Evolutionary conservation across 164 flowering plant genomes (phyloP), one percentile per base, ranked within the genome.

Genomic region (Pachysandra terminalis): DNA sequence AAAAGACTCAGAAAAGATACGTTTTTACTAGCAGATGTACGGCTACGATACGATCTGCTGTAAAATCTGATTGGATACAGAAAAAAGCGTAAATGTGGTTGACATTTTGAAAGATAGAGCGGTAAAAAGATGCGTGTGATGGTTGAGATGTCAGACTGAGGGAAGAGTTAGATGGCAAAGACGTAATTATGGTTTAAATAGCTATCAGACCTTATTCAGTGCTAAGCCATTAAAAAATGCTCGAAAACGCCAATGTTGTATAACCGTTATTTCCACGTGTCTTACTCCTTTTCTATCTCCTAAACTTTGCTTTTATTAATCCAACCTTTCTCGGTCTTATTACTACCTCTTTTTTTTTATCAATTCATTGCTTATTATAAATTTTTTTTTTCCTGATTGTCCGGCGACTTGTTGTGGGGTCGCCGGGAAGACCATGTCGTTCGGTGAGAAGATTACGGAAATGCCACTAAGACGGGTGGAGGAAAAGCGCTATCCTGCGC

Each of bases 401-500:
- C 63, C 63, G 63, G 63, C 56, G 66, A 28, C 45, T 28, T 59
- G 1, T 45, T 28, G 19, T 19, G 17, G 12, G 13, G 63, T 59
- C 63, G 45, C 63, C 63, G 45, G 45, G 14, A 17, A 25, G 35
- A 45, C 21, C 0, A 63, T 63, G 66, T 23, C 22, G 56, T 63
- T 55, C 25, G 25, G 19, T 32, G 63, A 28, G 22, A 59, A 59
- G 19, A 35, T 32, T 28, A n/a, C 63, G 5, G 45, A 19, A 35
- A 28, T 9, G 28, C 32, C 82, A 66, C 59, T 55, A 4, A 73
- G 22, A 26, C 75, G 56, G 21, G 59, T 51, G 56, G 68, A 57
- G 23, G 78, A 59, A 13, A 68, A 59, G 76, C 73, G 69, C 16
- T 82, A 77, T 41, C 87, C 90, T 23, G 66, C 73, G 9, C 79